Conservation (phyloP, 1,284 basidiomycete genomes). For the Ganoderma boninense region DNA sequence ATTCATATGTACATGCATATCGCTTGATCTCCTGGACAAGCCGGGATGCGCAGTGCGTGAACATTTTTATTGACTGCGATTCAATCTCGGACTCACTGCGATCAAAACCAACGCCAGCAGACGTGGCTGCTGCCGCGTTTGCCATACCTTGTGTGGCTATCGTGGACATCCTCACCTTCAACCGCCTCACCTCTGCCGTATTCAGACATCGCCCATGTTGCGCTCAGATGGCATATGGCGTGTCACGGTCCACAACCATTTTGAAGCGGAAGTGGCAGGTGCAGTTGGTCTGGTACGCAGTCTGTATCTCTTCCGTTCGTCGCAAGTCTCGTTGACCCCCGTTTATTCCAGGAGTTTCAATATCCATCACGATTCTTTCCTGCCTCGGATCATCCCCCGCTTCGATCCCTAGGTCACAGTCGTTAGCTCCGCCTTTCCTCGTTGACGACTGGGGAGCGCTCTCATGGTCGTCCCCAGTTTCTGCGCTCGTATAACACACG, state of each 20-base stretch:
- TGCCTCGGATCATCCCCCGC: background rate
- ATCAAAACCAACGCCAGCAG: too few species aligned
- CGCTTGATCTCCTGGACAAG: too few species aligned
- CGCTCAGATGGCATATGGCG: conserved; percentile 27
- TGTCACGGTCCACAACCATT: conserved; percentile 31
- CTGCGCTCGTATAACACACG: conserved; percentile 24
- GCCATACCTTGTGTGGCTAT: too few species aligned
- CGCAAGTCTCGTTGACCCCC: background rate
- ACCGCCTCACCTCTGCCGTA: background rate
- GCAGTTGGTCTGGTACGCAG: conserved; percentile 22
- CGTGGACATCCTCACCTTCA: too few species aligned
- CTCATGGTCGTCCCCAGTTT: conserved; percentile 26
- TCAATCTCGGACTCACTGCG: too few species aligned
- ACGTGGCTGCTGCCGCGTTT: too few species aligned
- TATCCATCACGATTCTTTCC: conserved; percentile 4
- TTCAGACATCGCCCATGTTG: too few species aligned
- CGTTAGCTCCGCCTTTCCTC: conserved; percentile 6
- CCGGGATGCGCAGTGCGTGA: too few species aligned
- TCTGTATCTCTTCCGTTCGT: too few species aligned
- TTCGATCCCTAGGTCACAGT: conserved; percentile 12
- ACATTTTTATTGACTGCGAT: too few species aligned
- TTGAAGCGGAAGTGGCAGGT: conserved; percentile 15
- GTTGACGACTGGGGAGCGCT: too few species aligned
- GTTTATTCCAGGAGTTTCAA: conserved; percentile 23
- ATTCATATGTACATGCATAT: too few species aligned